Evolutionary conservation across 106 monocot genomes (phyloP), one percentile per base, ranked within the genome.

Genomic region (Triglochin maritima): DNA sequence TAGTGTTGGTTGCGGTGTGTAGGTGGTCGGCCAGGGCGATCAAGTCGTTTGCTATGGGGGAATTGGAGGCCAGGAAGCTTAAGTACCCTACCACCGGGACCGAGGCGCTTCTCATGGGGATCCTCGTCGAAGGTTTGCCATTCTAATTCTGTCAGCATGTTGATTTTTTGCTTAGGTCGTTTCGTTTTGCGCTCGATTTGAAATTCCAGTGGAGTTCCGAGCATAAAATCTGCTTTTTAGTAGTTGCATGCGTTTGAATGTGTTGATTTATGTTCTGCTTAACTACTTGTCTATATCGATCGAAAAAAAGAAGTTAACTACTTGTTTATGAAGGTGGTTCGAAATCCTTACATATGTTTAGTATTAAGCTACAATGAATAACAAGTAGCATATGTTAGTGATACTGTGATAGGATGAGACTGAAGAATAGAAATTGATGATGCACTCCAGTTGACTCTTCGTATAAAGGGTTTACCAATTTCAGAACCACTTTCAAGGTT

Each of bases 51-150:
- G 68, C 72, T 43, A 85, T 96, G 90, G 88, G 49, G 46, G 90
- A 96, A 65, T 60, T 91, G 71, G 87, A 96, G 64, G 96, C 96
- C 9, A 74, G 87, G 80, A 96, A 91, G 82, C 80, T 91, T 52
- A 88, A 86, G 74, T 87, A 90, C 51, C 85, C 90, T 3, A 81
- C 66, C n/a, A 88, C 77, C 0, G 90, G 85, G 55, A 91, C 96
- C 0, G 96, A 96, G 74, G 79, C 83, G 12, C 85, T 96, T 13
- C 91, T 96, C 60, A 85, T 92, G 85, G 94, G 90, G 47, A 87
- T 87, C 49, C 79, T 95, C 63, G 87, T 90, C 6, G 94, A 90
- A 63, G 94, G 94, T 95, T 43, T 70, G 84, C 73, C 48, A 57
- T 16, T n/a, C 46, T 68, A n/a, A 4, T 10, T 51, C 4, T 48